Conservation (phyloP, 345 rosid species). For the Eutrema japonicum region DNA sequence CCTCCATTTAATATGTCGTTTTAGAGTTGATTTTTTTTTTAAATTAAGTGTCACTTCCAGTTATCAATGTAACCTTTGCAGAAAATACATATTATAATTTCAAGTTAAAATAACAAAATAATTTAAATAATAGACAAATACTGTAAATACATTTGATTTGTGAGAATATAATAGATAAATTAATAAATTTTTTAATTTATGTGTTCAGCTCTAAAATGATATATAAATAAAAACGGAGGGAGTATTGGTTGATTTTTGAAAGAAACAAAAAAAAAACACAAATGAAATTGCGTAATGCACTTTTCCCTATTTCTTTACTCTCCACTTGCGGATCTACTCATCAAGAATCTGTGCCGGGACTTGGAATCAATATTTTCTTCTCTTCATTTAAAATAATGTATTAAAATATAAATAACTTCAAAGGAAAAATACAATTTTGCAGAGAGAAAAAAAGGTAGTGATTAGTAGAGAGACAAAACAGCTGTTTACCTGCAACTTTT, state of each 20-base stretch:
- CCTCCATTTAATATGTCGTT: no score
- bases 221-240: no score
- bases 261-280: not conserved
- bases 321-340: slow-evolving; percentile 28
- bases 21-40: no score
- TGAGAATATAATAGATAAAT: no score
- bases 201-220: no score
- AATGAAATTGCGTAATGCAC: not conserved
- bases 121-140: no score
- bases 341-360: slow-evolving; percentile 32
- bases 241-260: not conserved
- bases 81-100: no score
- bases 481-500: slow-evolving; percentile 41
- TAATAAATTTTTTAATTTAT: no score
- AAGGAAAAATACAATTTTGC: not conserved
- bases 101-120: no score
- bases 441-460: not conserved
- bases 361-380: slow-evolving; percentile 20
- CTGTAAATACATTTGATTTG: no score
- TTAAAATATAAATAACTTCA: not conserved
- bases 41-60: no score
- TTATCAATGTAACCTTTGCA: no score
- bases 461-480: slow-evolving; percentile 43
- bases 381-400: not conserved
- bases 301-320: slow-evolving; percentile 1